Evolutionary conservation across 768 basidiomycete species (phyloP), one percentile per base, ranked within the genome.

Genomic region (Lentinula detonsa): DNA sequence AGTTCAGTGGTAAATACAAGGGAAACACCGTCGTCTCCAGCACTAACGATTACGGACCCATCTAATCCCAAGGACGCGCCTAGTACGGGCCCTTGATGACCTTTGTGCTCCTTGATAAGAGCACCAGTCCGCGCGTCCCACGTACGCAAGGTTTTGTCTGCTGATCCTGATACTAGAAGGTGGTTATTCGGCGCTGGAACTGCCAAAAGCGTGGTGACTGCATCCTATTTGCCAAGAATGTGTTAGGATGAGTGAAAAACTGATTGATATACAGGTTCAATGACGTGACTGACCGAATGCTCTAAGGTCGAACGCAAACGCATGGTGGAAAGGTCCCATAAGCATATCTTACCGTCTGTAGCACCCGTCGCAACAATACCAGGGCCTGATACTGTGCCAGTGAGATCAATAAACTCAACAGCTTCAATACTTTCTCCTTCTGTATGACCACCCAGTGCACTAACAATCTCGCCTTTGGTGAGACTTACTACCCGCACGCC

Each of bases 261-360:
- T 18, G 5, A 33, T 34, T 55, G 15, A 39, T 56, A 33, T 28
- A 35, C 62, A 42, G 34, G 37, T 48, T 57, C 45, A 53, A 39
- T 52, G 37, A 48, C 57, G 52, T 45, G 15, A 76, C 84, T 56
- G 63, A 95, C 95, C 72, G 86, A 78, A 68, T 98, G 95, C 63
- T 88, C 78, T 5, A 97, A 75, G 13, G 91, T 94, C 16, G 88
- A 81, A 60, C 97, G 83, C 56, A 95, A 71, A 63, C 90, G 81
- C 81, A 92, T 92, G 28, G 93, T 95, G 54, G 81, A 81, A 46
- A 95, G 79, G 74, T 99, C 97, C 95, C 96, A 99, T 37, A 98
- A 86, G 66, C 91, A 93, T 16, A 87, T 90, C 70, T 93, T 95
- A 0, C 95, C 94, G 69, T 99, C 97, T 4, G 96, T 98, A 4